Evolutionary conservation across 768 basidiomycete genomes (phyloP).

Genomic region (Boletus huronensis): DNA sequence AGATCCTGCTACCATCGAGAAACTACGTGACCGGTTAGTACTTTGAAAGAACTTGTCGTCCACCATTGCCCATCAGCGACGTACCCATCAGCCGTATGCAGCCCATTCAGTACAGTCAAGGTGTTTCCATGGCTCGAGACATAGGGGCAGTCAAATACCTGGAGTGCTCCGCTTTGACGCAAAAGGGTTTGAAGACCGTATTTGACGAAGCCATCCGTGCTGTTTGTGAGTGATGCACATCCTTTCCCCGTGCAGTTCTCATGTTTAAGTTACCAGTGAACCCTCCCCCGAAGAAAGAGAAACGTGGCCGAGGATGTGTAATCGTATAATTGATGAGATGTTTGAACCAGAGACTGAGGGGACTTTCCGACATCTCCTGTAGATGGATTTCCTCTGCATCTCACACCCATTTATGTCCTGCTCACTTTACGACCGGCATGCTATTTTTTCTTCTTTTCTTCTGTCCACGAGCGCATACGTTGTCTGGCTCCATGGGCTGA

Average conservation of each 20-base stretch:
- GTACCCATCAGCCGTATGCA: slow-evolving; percentile 70
- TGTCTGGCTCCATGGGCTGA: slow-evolving; percentile 26
- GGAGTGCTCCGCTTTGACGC: slow-evolving; percentile 94
- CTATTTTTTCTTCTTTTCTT: slow-evolving; percentile 31
- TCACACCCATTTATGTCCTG: slow-evolving; percentile 68
- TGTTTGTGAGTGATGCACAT: slow-evolving; percentile 63
- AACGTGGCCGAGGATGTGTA: slow-evolving; percentile 54
- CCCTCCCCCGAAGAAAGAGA: slow-evolving; percentile 62
- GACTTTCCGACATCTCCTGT: slow-evolving; percentile 21
- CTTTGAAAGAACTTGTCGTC: slow-evolving; percentile 4
- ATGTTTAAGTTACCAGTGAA: slow-evolving; percentile 51
- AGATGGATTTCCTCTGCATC: slow-evolving; percentile 41
- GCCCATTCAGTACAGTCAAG: slow-evolving; percentile 90
- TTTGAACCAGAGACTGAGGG: slow-evolving; percentile 19
- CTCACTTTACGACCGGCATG: slow-evolving; percentile 65
- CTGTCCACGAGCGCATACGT: slow-evolving; percentile 37
- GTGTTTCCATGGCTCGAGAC: slow-evolving; percentile 87
- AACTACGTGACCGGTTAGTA: slow-evolving; percentile 81
- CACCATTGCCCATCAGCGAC: slow-evolving; percentile 5
- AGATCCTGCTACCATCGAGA: slow-evolving; percentile 88
- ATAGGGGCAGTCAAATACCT: slow-evolving; percentile 95
- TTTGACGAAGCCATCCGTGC: slow-evolving; percentile 99
- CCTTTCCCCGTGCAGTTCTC: slow-evolving; percentile 3
- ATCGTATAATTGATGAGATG: slow-evolving; percentile 54
- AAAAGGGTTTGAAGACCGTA: slow-evolving; percentile 98